A percentile compares a stretch with the other conserved stretches of the same genome.
These are phyloP conservation scores for Leucogyrophana mollusca DNA, from an alignment of 768 basidiomycete genomes.

Conservation along the genomic window DNA sequence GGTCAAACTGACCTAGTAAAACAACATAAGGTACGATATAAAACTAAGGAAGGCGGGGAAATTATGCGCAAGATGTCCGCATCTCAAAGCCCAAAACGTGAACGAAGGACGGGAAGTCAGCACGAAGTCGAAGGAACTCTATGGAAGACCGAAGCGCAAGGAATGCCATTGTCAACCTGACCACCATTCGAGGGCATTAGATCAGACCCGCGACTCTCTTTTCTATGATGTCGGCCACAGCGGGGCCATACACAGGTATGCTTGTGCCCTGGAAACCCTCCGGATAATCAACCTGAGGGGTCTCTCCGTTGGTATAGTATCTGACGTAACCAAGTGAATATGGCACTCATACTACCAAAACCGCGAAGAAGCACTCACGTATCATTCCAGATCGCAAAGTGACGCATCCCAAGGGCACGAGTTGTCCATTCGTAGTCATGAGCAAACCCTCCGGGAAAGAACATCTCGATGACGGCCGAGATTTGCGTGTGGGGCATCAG, in stretches of 20 bases:
- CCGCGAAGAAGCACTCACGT: constrained; percentile 41
- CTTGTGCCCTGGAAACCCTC: constrained; percentile 80
- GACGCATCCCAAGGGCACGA: constrained; percentile 65
- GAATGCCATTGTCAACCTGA: too few relatives aligned
- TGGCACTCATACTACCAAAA: too few relatives aligned
- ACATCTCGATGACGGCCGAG: constrained; percentile 85
- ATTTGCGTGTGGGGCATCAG: constrained; percentile 75
- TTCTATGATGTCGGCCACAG: constrained; percentile 69
- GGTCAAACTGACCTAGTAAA: neutral
- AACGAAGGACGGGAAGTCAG: neutral
- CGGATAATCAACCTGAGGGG: constrained; percentile 63
- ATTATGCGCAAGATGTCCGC: neutral
- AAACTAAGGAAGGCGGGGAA: neutral
- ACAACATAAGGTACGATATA: neutral
- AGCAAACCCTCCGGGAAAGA: constrained; percentile 78
- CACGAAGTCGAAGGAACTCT: neutral
- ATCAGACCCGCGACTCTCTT: constrained; percentile 48
- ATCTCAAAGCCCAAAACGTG: neutral
- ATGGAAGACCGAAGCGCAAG: too few relatives aligned
- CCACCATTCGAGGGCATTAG: too few relatives aligned
- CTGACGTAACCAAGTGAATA: constrained; percentile 5
- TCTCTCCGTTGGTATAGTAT: constrained; percentile 29
- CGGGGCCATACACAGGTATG: constrained; percentile 72
- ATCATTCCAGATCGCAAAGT: constrained; percentile 83
- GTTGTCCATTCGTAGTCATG: constrained; percentile 88